phyloP scores from a whole-genome alignment of 75 land plant genomes.

The Adiantum capillusveneris region DNA sequence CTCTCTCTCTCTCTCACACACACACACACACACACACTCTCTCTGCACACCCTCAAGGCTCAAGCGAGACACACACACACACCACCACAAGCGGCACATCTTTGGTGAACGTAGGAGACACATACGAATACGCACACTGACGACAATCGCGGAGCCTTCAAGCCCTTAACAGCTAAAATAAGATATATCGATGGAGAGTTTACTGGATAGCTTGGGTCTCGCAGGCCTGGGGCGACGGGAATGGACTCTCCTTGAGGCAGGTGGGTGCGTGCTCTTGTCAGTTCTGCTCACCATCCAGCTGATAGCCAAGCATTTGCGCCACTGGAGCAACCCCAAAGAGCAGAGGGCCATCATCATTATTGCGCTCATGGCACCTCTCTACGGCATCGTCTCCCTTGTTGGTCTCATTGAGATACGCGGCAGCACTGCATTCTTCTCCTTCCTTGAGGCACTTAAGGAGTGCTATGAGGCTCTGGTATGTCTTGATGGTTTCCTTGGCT shows the following conservation, averaged over 20 bases:
- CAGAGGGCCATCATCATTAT: slow-evolving; percentile 83
- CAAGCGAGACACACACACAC: too few relatives aligned
- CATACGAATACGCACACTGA: too few relatives aligned
- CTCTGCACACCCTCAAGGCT: too few relatives aligned
- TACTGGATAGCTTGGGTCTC: too few relatives aligned
- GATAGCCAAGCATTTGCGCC: slow-evolving; percentile 72
- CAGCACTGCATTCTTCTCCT: slow-evolving; percentile 66
- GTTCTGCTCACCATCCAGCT: slow-evolving; percentile 77
- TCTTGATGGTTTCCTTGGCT: too few relatives aligned
- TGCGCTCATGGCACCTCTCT: slow-evolving; percentile 95
- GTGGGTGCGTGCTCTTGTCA: slow-evolving; percentile 45
- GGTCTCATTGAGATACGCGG: slow-evolving; percentile 73
- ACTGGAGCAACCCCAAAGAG: slow-evolving; percentile 98
- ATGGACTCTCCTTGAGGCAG: slow-evolving; percentile 54
- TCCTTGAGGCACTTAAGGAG: slow-evolving; percentile 82
- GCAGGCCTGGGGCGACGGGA: background rate
- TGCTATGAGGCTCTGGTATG: slow-evolving; percentile 93
- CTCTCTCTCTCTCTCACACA: too few relatives aligned
- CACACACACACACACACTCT: too few relatives aligned
- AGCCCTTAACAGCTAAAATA: too few relatives aligned
- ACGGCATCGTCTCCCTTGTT: slow-evolving; percentile 73
- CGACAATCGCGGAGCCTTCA: too few relatives aligned
- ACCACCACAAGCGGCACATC: too few relatives aligned
- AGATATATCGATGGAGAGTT: too few relatives aligned
- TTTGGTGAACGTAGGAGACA: too few relatives aligned